These are phyloP conservation scores for Phytophthora palmivora DNA, from an alignment of 352 stramenopile species.

Conservation along the genomic window DNA sequence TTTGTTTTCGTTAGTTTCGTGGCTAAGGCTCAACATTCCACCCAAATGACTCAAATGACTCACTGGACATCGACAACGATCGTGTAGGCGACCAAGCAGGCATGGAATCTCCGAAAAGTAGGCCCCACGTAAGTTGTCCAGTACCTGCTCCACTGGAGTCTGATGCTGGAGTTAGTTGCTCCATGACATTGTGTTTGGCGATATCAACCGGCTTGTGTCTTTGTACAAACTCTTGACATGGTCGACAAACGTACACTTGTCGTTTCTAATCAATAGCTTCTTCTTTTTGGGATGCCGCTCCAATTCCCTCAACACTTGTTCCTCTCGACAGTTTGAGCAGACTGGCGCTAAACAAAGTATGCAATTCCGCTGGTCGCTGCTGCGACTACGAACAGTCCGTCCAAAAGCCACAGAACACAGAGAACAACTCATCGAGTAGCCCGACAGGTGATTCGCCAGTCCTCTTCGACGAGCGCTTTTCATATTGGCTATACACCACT, in stretches of 20 bases:
- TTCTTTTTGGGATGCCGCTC: slow-evolving; percentile 32
- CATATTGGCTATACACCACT: slow-evolving; percentile 44
- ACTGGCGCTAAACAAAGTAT: slow-evolving; percentile 36
- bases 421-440: slow-evolving; percentile 28
- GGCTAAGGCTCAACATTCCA: slow-evolving; percentile 14
- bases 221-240: slow-evolving; percentile 35
- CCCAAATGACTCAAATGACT: slow-evolving; percentile 35
- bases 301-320: slow-evolving; percentile 28
- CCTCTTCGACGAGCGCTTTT: slow-evolving; percentile 28
- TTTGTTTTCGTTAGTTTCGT: slow-evolving; percentile 17
- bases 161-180: slow-evolving; percentile 33
- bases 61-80: slow-evolving; percentile 39
- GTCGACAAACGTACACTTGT: slow-evolving; percentile 27
- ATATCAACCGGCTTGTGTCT: slow-evolving; percentile 33
- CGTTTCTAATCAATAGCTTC: slow-evolving; percentile 21
- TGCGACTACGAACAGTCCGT: slow-evolving; percentile 26
- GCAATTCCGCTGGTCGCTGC: slow-evolving; percentile 30
- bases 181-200: slow-evolving; percentile 14
- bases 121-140: slow-evolving; percentile 30
- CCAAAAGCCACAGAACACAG: slow-evolving; percentile 29
- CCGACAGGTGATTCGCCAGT: slow-evolving; percentile 20
- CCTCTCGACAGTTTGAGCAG: slow-evolving; percentile 36
- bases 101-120: slow-evolving; percentile 32
- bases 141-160: slow-evolving; percentile 19
- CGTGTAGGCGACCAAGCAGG: slow-evolving; percentile 35